phyloP scores from a whole-genome alignment of 176 grass and related monocot species.

The Microstegium vimineum region DNA sequence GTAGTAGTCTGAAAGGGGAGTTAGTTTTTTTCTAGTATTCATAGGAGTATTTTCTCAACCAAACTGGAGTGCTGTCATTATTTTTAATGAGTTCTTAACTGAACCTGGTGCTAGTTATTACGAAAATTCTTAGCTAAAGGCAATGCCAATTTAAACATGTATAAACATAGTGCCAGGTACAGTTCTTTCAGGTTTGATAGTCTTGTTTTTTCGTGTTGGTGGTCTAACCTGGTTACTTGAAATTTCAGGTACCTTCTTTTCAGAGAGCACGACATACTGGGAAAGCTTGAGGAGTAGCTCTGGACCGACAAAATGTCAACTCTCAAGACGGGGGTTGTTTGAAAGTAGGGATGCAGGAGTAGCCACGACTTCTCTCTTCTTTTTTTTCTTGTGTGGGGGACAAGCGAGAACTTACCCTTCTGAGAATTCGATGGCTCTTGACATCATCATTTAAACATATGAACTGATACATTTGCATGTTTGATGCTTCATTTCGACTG shows the following conservation, averaged over 20 bases:
- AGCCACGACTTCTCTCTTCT: not conserved
- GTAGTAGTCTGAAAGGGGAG: too few relatives aligned
- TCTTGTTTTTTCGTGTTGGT: not conserved
- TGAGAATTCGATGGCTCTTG: slow-evolving; percentile 10
- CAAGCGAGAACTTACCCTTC: not conserved
- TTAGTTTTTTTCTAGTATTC: not conserved
- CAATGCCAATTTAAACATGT: not conserved
- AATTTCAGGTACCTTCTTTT: slow-evolving; percentile 45
- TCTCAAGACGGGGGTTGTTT: not conserved
- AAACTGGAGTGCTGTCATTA: not conserved
- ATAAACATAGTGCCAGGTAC: not conserved
- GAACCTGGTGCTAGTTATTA: not conserved
- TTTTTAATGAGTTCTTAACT: not conserved
- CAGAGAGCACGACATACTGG: slow-evolving; percentile 55
- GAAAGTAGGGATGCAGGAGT: slow-evolving; percentile 11
- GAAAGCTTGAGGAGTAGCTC: slow-evolving; percentile 38
- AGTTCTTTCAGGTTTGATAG: not conserved
- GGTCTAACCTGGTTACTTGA: slow-evolving; percentile 18
- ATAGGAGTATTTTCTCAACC: not conserved
- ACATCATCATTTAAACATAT: not conserved
- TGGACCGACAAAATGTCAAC: not conserved
- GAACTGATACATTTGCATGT: not conserved
- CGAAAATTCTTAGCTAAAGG: not conserved
- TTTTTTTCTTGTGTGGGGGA: not conserved
- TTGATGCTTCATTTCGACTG: not conserved